Evolutionary conservation across 176 grass and related monocot genomes (phyloP).

Genomic region (Zoysia japonica): DNA sequence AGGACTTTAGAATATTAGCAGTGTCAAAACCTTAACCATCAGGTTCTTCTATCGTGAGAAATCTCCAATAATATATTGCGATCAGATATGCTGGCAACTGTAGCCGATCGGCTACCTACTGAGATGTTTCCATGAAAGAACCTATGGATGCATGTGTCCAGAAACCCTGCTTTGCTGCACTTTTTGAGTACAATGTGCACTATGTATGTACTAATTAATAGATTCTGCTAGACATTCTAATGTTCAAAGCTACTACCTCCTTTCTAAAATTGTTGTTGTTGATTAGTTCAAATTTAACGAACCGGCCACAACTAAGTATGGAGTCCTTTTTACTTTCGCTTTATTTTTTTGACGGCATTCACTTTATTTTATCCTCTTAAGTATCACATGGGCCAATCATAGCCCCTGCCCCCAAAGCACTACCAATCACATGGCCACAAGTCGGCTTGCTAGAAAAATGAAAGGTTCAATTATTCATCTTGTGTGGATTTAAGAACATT

Average conservation of each 20-base stretch:
- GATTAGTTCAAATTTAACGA: no score
- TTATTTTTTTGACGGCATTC: slow-evolving; percentile 29
- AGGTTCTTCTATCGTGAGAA: slow-evolving; percentile 51
- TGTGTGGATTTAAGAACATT: slow-evolving; percentile 13
- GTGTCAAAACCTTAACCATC: slow-evolving; percentile 39
- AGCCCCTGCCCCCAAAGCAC: slow-evolving; percentile 40
- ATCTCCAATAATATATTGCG: slow-evolving; percentile 40
- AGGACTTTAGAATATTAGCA: slow-evolving; percentile 30
- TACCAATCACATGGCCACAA: slow-evolving; percentile 50
- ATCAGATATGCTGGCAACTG: slow-evolving; percentile 46
- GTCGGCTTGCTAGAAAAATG: slow-evolving; percentile 31
- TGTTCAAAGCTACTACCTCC: slow-evolving; percentile 34
- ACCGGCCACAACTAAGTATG: no score
- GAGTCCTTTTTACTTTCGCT: slow-evolving; percentile 44
- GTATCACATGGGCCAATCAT: slow-evolving; percentile 60
- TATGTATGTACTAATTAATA: slow-evolving; percentile 41
- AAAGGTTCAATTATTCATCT: slow-evolving; percentile 48
- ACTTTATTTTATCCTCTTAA: slow-evolving; percentile 48
- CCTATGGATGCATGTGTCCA: slow-evolving; percentile 32
- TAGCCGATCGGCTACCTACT: slow-evolving; percentile 34
- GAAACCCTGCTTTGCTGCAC: slow-evolving; percentile 40
- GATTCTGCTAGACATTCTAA: slow-evolving; percentile 56
- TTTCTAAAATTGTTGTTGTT: no score
- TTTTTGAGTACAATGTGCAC: slow-evolving; percentile 45
- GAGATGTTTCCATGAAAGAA: slow-evolving; percentile 49